Conservation (phyloP, 306 rosid species). For the Castanopsis chinensis region DNA sequence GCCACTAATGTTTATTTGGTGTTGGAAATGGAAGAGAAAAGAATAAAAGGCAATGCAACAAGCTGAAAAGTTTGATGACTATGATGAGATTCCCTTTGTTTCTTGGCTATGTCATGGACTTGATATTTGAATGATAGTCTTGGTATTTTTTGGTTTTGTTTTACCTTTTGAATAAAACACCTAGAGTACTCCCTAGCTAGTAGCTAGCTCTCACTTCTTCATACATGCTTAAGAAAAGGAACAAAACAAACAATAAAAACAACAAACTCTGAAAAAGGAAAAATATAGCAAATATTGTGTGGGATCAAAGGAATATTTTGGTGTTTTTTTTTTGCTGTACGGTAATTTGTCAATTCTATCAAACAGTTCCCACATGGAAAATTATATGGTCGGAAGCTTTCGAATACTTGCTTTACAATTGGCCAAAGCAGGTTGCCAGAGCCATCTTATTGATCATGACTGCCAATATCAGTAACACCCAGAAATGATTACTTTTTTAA, state of each 20-base stretch:
- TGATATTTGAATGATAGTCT: slow-evolving; percentile 32
- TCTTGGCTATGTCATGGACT: slow-evolving; percentile 29
- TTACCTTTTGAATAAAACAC: neutral
- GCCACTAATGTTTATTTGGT: slow-evolving; percentile 50
- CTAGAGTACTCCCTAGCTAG: neutral
- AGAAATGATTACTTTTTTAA: neutral
- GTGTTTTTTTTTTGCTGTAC: neutral
- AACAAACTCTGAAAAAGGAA: neutral
- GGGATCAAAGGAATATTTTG: neutral
- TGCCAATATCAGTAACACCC: neutral
- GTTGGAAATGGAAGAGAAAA: slow-evolving; percentile 38
- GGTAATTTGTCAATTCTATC: neutral
- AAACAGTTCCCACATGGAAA: neutral
- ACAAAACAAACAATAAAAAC: neutral
- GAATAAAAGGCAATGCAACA: slow-evolving; percentile 36
- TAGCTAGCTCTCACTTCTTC: neutral
- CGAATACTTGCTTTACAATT: neutral
- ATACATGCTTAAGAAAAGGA: neutral
- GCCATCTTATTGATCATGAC: neutral
- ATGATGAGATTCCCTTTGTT: slow-evolving; percentile 26
- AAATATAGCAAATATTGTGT: neutral
- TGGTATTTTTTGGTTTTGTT: slow-evolving; percentile 19
- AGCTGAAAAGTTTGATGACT: slow-evolving; percentile 41
- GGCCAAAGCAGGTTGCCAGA: neutral
- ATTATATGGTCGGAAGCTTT: neutral